These are phyloP conservation scores for Talaromyces borbonicus DNA, from an alignment of 495 filamentous ascomycete genomes.

Conservation along the genomic window DNA sequence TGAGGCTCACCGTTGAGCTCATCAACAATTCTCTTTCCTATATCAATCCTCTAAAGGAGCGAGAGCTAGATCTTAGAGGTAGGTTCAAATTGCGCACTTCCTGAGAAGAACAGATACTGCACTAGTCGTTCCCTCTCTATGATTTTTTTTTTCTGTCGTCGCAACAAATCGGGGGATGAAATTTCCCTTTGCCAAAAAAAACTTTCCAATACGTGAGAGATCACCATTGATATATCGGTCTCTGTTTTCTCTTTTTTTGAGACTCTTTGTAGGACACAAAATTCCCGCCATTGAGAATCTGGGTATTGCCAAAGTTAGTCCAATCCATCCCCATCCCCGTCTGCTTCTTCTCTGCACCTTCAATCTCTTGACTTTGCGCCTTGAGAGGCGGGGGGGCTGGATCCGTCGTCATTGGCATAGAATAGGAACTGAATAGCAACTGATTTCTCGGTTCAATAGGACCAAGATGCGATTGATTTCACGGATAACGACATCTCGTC, in stretches of 20 bases:
- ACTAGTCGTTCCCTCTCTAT: conserved; percentile 36
- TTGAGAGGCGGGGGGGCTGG: too few species aligned
- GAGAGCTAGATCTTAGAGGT: conserved; percentile 99
- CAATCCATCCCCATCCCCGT: not conserved
- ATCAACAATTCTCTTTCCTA: conserved; percentile 87
- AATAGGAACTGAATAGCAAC: too few species aligned
- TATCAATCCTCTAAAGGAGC: conserved; percentile 94
- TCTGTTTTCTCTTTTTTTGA: conserved; percentile 40
- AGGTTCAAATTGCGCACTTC: conserved; percentile 42
- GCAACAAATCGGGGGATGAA: too few species aligned
- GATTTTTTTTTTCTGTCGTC: too few species aligned
- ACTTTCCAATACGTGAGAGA: conserved; percentile 32
- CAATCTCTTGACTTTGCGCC: too few species aligned
- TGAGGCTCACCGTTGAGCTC: conserved; percentile 93
- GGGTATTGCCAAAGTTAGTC: conserved; percentile 80
- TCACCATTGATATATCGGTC: conserved; percentile 65
- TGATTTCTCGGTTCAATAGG: conserved; percentile 29
- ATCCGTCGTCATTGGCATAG: too few species aligned
- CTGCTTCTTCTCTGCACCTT: not conserved
- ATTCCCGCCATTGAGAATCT: conserved; percentile 97
- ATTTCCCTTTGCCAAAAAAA: conserved; percentile 26
- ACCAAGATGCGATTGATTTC: conserved; percentile 92
- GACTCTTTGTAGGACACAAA: conserved; percentile 75
- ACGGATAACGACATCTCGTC: conserved; percentile 94
- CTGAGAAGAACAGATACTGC: conserved; percentile 98